These are phyloP conservation scores for Acanthamoeba royreba DNA, from an alignment of 208 protist species.

Conservation along the genomic window DNA sequence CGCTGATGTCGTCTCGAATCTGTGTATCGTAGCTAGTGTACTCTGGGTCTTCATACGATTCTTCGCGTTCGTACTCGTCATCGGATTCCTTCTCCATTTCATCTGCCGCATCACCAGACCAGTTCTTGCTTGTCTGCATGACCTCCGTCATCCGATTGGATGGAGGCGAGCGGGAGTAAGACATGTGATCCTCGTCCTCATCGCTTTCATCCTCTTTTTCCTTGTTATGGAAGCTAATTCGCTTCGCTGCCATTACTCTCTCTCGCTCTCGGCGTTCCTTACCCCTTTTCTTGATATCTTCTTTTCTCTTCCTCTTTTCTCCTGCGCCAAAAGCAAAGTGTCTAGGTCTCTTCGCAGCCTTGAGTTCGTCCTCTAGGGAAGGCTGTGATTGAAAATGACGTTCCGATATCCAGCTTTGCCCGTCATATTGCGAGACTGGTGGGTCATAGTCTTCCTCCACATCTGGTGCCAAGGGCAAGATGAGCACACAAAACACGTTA, in stretches of 20 bases:
- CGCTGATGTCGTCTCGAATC: not conserved
- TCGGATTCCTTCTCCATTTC: not conserved
- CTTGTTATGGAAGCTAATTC: not conserved
- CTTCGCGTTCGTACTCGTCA: not conserved
- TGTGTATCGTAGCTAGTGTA: not conserved
- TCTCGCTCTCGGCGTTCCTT: not conserved
- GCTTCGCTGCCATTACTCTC: not conserved
- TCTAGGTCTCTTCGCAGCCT: not conserved
- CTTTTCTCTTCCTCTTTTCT: not conserved
- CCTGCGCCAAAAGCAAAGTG: not conserved
- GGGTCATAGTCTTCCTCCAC: not conserved
- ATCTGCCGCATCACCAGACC: not conserved
- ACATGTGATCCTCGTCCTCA: not conserved
- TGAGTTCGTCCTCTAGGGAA: not conserved
- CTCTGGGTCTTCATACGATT: not conserved
- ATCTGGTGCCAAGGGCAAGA: no score
- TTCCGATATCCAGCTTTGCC: not conserved
- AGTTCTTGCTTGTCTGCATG: not conserved
- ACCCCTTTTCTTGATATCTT: not conserved
- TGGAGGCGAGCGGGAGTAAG: not conserved
- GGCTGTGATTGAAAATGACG: not conserved
- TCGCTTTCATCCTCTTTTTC: not conserved
- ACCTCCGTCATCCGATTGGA: not conserved
- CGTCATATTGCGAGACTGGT: not conserved
- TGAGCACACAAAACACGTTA: no score